These are phyloP conservation scores for Ustilago tritici DNA, from an alignment of 1,284 basidiomycete species.

Conservation along the genomic window DNA sequence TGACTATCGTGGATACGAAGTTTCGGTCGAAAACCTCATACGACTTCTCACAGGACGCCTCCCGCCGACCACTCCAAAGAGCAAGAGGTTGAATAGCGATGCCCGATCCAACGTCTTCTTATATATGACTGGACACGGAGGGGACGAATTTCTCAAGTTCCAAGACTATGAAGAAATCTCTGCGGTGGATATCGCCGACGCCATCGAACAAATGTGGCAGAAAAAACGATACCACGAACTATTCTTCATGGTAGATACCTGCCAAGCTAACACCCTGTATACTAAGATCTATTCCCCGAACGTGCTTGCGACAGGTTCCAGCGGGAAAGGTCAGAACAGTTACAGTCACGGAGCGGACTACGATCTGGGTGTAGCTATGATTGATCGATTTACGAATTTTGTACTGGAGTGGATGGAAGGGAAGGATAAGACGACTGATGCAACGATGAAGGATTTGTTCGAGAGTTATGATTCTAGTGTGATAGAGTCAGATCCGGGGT, in stretches of 20 bases:
- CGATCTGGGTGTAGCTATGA: slow-evolving; percentile 94
- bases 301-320: slow-evolving; percentile 91
- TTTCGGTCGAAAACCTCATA: slow-evolving; percentile 95
- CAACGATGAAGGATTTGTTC: slow-evolving; percentile 89
- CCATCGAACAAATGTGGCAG: slow-evolving; percentile 97
- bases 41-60: slow-evolving; percentile 78
- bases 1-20: slow-evolving; percentile 96
- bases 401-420: slow-evolving; percentile 90
- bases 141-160: slow-evolving; percentile 98
- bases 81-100: slow-evolving; percentile 90
- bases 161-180: slow-evolving; percentile 98
- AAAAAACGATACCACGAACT: slow-evolving; percentile 95
- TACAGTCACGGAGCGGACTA: slow-evolving; percentile 95
- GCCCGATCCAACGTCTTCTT: slow-evolving; percentile 94
- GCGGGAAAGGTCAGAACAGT: slow-evolving; percentile 87
- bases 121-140: slow-evolving; percentile 98
- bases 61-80: slow-evolving; percentile 78
- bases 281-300: slow-evolving; percentile 95
- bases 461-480: slow-evolving; percentile 79
- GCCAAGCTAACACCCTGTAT: slow-evolving; percentile 96
- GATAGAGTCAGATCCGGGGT: slow-evolving; percentile 86
- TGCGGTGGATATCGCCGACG: slow-evolving; percentile 90
- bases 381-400: slow-evolving; percentile 94
- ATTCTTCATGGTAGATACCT: slow-evolving; percentile 98
- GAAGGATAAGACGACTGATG: slow-evolving; percentile 87